A percentile compares a stretch with the other conserved stretches of the same genome.
Conservation (phyloP, 257 asterid species). For the Solanum pennellii region DNA sequence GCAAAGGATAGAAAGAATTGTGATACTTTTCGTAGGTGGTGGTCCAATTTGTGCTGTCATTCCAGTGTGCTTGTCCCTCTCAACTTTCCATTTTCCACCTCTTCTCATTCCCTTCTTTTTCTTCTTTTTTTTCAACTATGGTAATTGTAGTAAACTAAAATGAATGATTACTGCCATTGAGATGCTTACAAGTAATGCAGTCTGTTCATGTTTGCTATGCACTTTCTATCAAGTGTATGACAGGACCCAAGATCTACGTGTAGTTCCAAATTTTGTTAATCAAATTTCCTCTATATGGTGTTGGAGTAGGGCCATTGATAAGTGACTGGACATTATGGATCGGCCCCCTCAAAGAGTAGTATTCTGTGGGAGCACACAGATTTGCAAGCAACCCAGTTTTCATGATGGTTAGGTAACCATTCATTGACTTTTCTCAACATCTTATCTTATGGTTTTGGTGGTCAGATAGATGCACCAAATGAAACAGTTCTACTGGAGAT, state of each 20-base stretch:
- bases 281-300: neutral
- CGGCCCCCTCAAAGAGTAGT: neutral
- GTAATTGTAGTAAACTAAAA: neutral
- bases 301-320: neutral
- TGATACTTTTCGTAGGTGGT: neutral
- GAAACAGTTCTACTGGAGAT: neutral
- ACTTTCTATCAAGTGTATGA: neutral
- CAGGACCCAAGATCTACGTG: neutral
- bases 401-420: neutral
- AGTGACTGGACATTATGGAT: neutral
- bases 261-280: neutral
- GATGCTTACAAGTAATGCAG: neutral
- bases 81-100: neutral
- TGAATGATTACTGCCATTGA: neutral
- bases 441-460: neutral
- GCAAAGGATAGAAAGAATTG: neutral
- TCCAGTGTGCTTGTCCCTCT: neutral
- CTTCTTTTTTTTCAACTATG: neutral
- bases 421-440: neutral
- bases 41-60: conserved; percentile 1
- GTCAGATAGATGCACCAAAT: neutral
- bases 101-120: neutral
- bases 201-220: neutral
- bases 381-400: neutral
- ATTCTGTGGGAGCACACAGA: neutral